Evolutionary conservation across 441 rosid species (phyloP).

Genomic region (Breynia disticha): DNA sequence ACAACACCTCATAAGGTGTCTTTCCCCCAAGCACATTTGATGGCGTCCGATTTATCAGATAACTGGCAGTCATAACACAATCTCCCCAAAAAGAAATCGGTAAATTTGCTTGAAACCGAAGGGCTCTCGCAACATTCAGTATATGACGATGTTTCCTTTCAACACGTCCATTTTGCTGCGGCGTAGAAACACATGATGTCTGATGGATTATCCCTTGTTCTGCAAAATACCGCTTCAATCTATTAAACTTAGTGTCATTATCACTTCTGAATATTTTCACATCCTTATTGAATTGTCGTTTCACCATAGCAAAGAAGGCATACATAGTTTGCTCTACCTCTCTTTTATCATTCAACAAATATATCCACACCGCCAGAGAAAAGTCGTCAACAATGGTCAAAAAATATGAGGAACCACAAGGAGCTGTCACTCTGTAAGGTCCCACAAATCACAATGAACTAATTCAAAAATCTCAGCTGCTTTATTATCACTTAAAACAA

Average conservation of each 20-base stretch:
- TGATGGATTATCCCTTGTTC: neutral
- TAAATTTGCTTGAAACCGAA: constrained; percentile 1
- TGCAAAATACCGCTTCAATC: neutral
- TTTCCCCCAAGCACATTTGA: neutral
- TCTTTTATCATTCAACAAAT: neutral
- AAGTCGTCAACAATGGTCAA: neutral
- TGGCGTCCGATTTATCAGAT: neutral
- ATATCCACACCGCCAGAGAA: neutral
- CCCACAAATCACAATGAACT: constrained; percentile 4
- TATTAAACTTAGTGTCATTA: neutral
- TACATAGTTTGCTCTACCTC: neutral
- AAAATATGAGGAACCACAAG: neutral
- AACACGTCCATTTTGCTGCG: constrained; percentile 2
- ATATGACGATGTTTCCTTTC: neutral
- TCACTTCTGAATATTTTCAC: neutral
- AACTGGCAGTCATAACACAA: neutral
- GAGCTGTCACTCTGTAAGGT: neutral
- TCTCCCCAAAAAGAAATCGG: constrained; percentile 5
- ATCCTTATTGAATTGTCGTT: neutral
- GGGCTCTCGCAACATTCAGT: neutral
- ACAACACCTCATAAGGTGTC: neutral
- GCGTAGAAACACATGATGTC: neutral
- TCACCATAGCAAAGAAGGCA: neutral
- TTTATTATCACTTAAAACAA: neutral
- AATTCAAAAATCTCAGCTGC: neutral